Base-by-base conservation (phyloP, 1,139 yeast species). In the Keqinozyma sinolaborantium region DNA sequence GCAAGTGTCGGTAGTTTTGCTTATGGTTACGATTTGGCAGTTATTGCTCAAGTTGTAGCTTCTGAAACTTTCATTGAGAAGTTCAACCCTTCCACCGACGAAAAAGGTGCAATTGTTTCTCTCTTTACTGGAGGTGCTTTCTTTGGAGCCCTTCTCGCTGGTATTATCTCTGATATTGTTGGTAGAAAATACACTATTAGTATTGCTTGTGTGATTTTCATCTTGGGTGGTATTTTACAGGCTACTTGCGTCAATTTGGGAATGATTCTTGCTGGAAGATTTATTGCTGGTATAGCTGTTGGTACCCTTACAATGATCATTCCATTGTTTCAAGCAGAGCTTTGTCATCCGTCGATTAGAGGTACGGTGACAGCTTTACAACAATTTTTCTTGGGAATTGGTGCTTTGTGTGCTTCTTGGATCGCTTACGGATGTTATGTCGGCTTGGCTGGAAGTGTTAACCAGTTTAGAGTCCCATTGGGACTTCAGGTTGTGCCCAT, bases 81-180 rank as follows among this genome's bases (percentile, higher is more conserved):
- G 11, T 42, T 52, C 25, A 28, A 42, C 29, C 56, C 58, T 2
- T 36, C 48, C 6, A 31, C 44, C 7, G 41, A 47, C 31, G 56
- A 51, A 33, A 32, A 26, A 2, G 48, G 58, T 33, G 56, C 57
- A 2, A 50, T 54, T 23, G 59, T 55, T 3, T 46, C 57, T 6
- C 39, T 53, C 23, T 52, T 55, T 34, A 52, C 58, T 2, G 58
- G 53, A 8, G 58, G 59, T 25, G 58, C 58, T 16, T 53, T 52
- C 29, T 46, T 51, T 33, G 60, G 60, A 10, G 50, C 58, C 10
- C 44, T 53, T 12, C 31, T 41, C 24, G 58, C 41, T 16, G 47
- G 46, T 5, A 36, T 36, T 14, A 44, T 41, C 36, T 45, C 42
- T 23, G 52, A 48, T 37, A 38, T 29, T 27, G 31, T 40, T 23